These are phyloP conservation scores for Populus tomentosa DNA, from an alignment of 441 rosid genomes.

Conservation along the genomic window DNA sequence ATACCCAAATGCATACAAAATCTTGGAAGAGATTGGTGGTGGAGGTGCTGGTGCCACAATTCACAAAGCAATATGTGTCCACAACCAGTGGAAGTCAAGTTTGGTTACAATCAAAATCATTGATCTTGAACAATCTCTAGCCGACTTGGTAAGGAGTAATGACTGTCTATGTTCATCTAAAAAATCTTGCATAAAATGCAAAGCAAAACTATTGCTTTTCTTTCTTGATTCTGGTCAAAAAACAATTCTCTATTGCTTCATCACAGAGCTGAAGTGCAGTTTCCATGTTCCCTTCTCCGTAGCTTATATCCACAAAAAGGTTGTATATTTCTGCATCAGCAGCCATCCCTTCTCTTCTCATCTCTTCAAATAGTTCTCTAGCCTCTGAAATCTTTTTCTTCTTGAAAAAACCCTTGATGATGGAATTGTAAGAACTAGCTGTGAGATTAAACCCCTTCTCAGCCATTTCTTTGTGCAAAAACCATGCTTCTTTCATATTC, in stretches of 20 bases:
- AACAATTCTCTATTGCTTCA: conserved; percentile 65
- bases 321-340: conserved; percentile 55
- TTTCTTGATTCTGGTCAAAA: conserved; percentile 36
- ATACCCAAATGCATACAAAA: too few species aligned
- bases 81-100: too few species aligned
- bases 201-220: conserved; percentile 27
- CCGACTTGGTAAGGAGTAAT: too few species aligned
- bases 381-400: conserved; percentile 72
- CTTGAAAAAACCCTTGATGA: conserved; percentile 67
- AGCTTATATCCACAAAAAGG: conserved; percentile 53
- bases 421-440: conserved; percentile 54
- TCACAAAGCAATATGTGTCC: not conserved
- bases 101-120: too few species aligned
- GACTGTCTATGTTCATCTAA: too few species aligned
- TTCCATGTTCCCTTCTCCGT: conserved; percentile 58
- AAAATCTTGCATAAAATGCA: not conserved
- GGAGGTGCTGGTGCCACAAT: not conserved
- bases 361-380: conserved; percentile 61
- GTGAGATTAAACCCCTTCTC: conserved; percentile 58
- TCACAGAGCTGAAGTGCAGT: conserved; percentile 66
- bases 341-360: conserved; percentile 62
- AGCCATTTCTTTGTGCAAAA: conserved; percentile 62
- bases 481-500: conserved; percentile 96
- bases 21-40: too few species aligned
- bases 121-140: too few species aligned